phyloP scores from a whole-genome alignment of 208 protist species.

The Trypanosoma caninum region DNA sequence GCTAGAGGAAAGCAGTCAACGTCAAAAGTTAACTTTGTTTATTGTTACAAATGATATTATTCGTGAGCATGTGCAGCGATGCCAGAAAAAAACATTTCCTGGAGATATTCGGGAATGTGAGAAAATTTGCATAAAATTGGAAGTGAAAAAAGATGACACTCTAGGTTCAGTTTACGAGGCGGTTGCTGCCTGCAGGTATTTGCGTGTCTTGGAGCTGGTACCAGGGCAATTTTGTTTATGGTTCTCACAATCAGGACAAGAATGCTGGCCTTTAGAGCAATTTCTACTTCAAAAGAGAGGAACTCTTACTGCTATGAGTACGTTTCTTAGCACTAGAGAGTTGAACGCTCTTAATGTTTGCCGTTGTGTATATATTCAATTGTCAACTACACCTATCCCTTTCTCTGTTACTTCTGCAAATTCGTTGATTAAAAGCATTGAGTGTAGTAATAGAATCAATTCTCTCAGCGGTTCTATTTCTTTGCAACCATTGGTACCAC shows the following conservation, averaged over 20 bases:
- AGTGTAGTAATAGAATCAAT: background rate
- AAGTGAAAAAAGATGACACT: conserved; percentile 48
- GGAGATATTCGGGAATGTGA: conserved; percentile 27
- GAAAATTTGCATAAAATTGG: conserved; percentile 37
- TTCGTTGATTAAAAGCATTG: background rate
- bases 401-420: background rate
- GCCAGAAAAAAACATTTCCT: conserved; percentile 50
- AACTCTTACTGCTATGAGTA: too few relatives aligned
- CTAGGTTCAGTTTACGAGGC: conserved; percentile 45
- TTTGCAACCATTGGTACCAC: background rate
- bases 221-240: conserved; percentile 43
- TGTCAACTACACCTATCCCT: conserved; percentile 18
- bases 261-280: conserved; percentile 28
- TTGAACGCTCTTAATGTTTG: conserved; percentile 19
- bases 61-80: conserved; percentile 26
- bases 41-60: conserved; percentile 57
- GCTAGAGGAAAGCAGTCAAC: conserved; percentile 37
- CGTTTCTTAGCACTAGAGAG: too few relatives aligned
- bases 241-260: conserved; percentile 11
- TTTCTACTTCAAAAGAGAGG: conserved; percentile 30
- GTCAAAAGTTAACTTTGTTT: conserved; percentile 36
- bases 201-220: conserved; percentile 29
- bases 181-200: conserved; percentile 31
- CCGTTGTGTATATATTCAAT: conserved; percentile 54
- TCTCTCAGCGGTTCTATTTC: background rate